A percentile compares a stretch with the other conserved stretches of the same genome.
Evolutionary conservation across 306 rosid species (phyloP).

Genomic region (Crataegus laevigata): DNA sequence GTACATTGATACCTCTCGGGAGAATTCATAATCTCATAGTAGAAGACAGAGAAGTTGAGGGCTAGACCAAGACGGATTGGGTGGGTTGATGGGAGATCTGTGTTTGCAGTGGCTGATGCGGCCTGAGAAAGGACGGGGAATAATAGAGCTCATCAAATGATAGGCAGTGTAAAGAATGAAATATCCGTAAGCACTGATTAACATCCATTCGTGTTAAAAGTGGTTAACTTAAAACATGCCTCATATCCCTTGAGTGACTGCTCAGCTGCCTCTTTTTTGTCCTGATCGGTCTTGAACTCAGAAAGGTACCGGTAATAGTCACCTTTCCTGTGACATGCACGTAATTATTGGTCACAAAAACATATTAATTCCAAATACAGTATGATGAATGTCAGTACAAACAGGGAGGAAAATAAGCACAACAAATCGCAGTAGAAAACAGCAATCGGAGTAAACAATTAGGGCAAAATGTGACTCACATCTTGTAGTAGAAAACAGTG

Average conservation of each 20-base stretch:
- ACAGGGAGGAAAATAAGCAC: not conserved
- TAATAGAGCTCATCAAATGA: conserved; percentile 8
- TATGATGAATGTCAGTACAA: not conserved
- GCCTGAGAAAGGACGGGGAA: conserved; percentile 38
- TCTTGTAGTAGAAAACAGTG: conserved; percentile 90
- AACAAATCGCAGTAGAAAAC: too few relatives aligned
- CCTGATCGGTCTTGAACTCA: conserved; percentile 48
- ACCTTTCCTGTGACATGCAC: conserved; percentile 39
- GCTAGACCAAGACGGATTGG: conserved; percentile 98
- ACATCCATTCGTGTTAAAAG: conserved; percentile 8
- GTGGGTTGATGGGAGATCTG: conserved; percentile 91
- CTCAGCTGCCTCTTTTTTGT: conserved; percentile 48
- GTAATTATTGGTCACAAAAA: not conserved
- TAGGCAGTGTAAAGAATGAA: not conserved
- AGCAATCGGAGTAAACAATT: not conserved
- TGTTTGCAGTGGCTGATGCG: conserved; percentile 80
- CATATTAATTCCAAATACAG: not conserved
- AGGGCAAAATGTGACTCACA: conserved; percentile 49
- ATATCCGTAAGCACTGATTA: conserved; percentile 9
- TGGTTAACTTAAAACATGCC: conserved; percentile 33
- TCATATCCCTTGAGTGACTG: conserved; percentile 53
- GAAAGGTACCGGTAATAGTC: conserved; percentile 48
- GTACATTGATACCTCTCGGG: conserved; percentile 66
- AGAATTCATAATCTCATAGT: conserved; percentile 95
- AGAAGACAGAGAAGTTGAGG: conserved; percentile 94